Evolutionary conservation across 179 eudicot genomes (phyloP).

Genomic region (Dionaea muscipula): DNA sequence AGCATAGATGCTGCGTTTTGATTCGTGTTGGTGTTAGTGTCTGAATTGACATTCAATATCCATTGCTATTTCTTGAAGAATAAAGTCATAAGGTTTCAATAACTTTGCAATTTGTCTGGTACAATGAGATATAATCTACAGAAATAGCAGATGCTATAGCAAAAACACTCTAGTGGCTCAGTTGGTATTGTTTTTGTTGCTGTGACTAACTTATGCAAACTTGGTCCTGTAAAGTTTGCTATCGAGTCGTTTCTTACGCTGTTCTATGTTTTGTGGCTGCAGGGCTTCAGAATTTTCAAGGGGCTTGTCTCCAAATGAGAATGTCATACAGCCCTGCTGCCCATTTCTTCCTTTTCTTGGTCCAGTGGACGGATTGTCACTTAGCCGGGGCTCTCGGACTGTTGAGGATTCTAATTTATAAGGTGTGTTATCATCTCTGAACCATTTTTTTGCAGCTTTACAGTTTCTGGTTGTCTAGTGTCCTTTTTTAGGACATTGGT

Average conservation of each 20-base stretch:
- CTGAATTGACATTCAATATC: too few relatives aligned
- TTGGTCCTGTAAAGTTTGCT: background rate
- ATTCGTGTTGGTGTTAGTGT: too few relatives aligned
- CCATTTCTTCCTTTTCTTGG: constrained; percentile 81
- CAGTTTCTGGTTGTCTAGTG: too few relatives aligned
- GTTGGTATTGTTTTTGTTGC: background rate
- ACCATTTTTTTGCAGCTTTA: too few relatives aligned
- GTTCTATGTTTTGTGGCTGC: background rate
- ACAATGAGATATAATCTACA: too few relatives aligned
- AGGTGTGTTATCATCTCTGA: constrained; percentile 36
- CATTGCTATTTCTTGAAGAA: too few relatives aligned
- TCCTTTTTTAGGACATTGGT: constrained; percentile 6
- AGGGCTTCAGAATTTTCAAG: constrained; percentile 86
- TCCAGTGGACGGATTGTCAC: constrained; percentile 94
- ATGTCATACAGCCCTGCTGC: constrained; percentile 97
- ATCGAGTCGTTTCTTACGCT: background rate
- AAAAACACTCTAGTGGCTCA: too few relatives aligned
- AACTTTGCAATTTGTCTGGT: too few relatives aligned
- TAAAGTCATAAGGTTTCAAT: too few relatives aligned
- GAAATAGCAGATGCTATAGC: too few relatives aligned
- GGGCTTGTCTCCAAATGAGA: constrained; percentile 94
- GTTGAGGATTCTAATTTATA: constrained; percentile 70
- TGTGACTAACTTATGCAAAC: constrained; percentile 1
- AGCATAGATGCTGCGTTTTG: too few relatives aligned
- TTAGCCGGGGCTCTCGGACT: constrained; percentile 91